Evolutionary conservation across 2,329 filamentous ascomycete genomes (phyloP), one percentile per base, ranked within the genome.

Genomic region (Calonectria hawksworthii): DNA sequence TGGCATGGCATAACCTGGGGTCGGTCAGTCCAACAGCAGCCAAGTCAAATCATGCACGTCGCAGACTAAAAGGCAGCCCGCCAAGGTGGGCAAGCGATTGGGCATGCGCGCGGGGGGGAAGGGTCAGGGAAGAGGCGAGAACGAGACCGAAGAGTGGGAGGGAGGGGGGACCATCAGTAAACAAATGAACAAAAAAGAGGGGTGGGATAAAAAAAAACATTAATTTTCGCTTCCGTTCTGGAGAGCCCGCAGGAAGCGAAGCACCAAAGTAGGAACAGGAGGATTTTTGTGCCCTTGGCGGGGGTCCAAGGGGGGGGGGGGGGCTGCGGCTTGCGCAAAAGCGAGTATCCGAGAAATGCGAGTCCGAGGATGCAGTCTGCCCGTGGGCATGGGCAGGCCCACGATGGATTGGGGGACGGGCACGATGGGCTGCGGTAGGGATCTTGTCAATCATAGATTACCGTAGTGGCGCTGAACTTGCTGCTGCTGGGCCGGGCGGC

Each of bases 331-430:
- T 59, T 50, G 47, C 68, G 56, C 36, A 16, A 36, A 34, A 18
- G 66, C 51, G 34, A 68, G n/a, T 34, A 65, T 56, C 41, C 54
- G 65, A 68, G 65, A 68, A 72, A 69, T 50, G 71, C 71, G 71
- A 69, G 59, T 65, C 71, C 71, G 66, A 73, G 71, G 71, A 50
- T 38, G 21, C 26, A n/a, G n/a, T n/a, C n/a, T n/a, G n/a, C n/a
- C n/a, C n/a, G n/a, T n/a, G n/a, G n/a, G n/a, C n/a, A n/a, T n/a
- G n/a, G n/a, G n/a, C n/a, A 36, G 18, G 28, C 28, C 30, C n/a
- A 34, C 18, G 41, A 65, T 65, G 34, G 16, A 13, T 36, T 50
- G 64, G 34, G 47, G 16, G 30, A n/a, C 8, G 38, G 28, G 23
- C 38, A 26, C 51, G n/a, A 51, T 50, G 69, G 26, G 32, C 26